These are phyloP conservation scores for Cicer arietinum DNA, from an alignment of 306 rosid genomes.

Conservation along the genomic window DNA sequence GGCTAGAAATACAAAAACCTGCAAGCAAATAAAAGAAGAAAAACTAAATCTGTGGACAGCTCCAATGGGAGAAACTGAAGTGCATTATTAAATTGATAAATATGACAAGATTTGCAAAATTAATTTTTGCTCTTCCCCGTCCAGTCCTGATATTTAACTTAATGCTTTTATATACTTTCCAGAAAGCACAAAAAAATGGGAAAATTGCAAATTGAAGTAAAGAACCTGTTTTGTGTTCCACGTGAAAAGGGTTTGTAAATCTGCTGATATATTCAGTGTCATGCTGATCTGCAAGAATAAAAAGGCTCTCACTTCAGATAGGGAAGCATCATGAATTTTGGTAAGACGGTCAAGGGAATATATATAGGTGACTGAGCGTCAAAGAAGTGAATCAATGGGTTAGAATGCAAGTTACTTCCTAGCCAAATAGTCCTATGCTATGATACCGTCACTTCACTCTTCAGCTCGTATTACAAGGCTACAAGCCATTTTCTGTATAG, in stretches of 20 bases:
- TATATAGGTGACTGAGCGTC: background rate
- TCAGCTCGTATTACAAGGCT: background rate
- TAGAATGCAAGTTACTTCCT: conserved; percentile 7
- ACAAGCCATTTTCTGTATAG: background rate
- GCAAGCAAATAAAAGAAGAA: conserved; percentile 36
- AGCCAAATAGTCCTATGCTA: conserved; percentile 4
- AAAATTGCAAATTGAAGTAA: conserved; percentile 37
- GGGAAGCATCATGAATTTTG: background rate
- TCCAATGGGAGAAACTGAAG: background rate
- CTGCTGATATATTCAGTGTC: conserved; percentile 85
- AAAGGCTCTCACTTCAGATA: conserved; percentile 28
- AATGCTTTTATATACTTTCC: conserved; percentile 20
- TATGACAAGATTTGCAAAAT: conserved; percentile 13
- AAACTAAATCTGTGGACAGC: conserved; percentile 20
- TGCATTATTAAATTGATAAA: background rate
- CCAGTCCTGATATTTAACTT: conserved; percentile 7
- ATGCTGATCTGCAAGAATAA: conserved; percentile 73
- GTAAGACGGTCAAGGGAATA: background rate
- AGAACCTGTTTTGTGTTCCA: conserved; percentile 99
- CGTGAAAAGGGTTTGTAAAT: conserved; percentile 89
- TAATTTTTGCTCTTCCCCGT: background rate
- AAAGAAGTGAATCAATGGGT: background rate
- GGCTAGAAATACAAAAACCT: conserved; percentile 88
- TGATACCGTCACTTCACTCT: background rate
- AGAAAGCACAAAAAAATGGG: background rate